These are phyloP conservation scores for Niebla homalea DNA, from an alignment of 495 filamentous ascomycete genomes.

Conservation along the genomic window DNA sequence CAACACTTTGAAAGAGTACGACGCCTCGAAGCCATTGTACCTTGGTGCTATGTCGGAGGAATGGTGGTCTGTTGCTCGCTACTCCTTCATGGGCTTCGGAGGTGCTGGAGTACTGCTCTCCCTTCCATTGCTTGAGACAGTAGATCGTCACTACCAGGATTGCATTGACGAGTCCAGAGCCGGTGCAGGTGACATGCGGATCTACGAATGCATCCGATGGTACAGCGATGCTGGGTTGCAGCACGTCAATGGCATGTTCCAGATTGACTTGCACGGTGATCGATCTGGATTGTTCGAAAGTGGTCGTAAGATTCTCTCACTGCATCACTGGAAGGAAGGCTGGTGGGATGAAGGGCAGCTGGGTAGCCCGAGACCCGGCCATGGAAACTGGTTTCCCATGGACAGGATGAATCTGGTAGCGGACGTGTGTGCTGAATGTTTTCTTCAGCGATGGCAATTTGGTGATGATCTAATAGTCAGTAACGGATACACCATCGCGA, in stretches of 20 bases:
- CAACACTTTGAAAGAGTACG: conserved; percentile 30
- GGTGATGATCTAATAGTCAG: conserved; percentile 42
- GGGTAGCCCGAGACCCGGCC: background rate
- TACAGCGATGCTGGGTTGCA: conserved; percentile 36
- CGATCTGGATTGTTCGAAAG: conserved; percentile 44
- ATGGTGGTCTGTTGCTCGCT: conserved; percentile 33
- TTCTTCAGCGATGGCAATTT: conserved; percentile 45
- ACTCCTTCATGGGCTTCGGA: conserved; percentile 43
- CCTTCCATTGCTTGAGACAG: conserved; percentile 29
- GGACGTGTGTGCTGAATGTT: conserved; percentile 43
- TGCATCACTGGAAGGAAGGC: conserved; percentile 46
- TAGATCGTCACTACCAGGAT: conserved; percentile 25
- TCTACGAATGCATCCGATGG: conserved; percentile 39
- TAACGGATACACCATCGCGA: conserved; percentile 41
- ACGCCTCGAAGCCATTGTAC: conserved; percentile 35
- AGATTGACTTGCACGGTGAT: conserved; percentile 39
- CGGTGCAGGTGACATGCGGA: conserved; percentile 33
- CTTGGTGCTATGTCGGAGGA: conserved; percentile 45
- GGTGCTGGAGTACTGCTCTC: conserved; percentile 49
- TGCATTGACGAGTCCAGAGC: conserved; percentile 26
- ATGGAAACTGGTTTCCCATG: conserved; percentile 23
- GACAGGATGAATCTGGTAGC: conserved; percentile 34
- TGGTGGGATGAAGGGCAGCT: conserved; percentile 32
- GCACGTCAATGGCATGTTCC: conserved; percentile 37
- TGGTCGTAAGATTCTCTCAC: conserved; percentile 34